These are phyloP conservation scores for Kwoniella pini DNA, from an alignment of 768 basidiomycete species.

Conservation along the genomic window DNA sequence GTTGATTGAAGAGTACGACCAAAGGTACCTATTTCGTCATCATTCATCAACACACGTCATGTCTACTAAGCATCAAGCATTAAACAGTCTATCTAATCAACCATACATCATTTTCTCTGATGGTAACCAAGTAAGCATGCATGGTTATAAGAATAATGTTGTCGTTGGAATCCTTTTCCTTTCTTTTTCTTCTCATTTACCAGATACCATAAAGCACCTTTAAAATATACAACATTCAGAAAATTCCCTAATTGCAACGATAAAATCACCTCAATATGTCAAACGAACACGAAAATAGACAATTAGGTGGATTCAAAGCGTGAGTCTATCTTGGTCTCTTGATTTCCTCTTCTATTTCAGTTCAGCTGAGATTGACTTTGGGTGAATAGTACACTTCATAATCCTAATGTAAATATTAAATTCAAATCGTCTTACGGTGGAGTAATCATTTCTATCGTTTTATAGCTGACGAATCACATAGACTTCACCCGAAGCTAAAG, in stretches of 20 bases:
- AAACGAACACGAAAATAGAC: constrained; percentile 19
- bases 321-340: constrained; percentile 5
- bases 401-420: constrained; percentile 22
- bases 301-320: constrained; percentile 30
- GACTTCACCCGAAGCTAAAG: constrained; percentile 28
- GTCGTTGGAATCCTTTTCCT: background rate
- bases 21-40: constrained; percentile 17
- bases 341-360: background rate
- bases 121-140: no score
- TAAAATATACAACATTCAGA: background rate
- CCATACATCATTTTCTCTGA: no score
- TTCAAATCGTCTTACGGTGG: background rate
- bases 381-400: constrained; percentile 26
- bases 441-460: constrained; percentile 1
- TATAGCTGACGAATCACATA: background rate
- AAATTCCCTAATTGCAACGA: background rate
- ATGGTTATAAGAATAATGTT: constrained; percentile 5
- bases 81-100: background rate
- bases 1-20: background rate
- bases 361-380: background rate
- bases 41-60: constrained; percentile 9
- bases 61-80: no score
- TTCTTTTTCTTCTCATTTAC: background rate
- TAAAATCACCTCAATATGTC: constrained; percentile 4
- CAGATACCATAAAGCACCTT: no score